Percentiles rank a stretch among this genome's conserved stretches.
phyloP scores from a whole-genome alignment of 129 eudicot species.

The Apium graveolens region DNA sequence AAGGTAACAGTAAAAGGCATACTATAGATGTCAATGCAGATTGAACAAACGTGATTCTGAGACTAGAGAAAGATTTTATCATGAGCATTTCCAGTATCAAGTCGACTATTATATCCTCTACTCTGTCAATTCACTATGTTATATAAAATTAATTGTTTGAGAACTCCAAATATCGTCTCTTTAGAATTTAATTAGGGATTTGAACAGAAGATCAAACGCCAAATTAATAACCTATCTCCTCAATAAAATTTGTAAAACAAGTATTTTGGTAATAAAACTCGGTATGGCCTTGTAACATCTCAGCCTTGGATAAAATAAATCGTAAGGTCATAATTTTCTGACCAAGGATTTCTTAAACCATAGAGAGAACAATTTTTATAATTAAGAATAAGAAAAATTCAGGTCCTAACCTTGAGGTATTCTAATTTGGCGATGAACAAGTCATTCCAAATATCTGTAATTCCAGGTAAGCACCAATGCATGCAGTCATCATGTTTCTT shows the following conservation, averaged over 20 bases:
- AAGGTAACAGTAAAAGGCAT: background rate
- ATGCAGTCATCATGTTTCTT: constrained; percentile 93
- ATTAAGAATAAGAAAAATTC: background rate
- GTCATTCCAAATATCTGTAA: constrained; percentile 91
- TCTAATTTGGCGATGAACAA: constrained; percentile 47
- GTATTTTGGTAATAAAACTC: too few relatives aligned
- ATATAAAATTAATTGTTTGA: background rate
- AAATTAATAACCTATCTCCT: background rate
- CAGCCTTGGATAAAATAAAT: background rate
- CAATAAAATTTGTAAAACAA: background rate
- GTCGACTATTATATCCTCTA: background rate
- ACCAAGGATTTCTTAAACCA: background rate
- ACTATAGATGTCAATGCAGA: background rate
- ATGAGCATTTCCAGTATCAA: background rate
- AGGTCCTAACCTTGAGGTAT: constrained; percentile 20
- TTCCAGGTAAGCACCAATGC: constrained; percentile 97
- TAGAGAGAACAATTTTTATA: background rate
- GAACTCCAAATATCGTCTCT: background rate
- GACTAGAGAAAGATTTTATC: background rate
- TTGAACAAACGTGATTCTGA: background rate
- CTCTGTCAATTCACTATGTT: background rate
- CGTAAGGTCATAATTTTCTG: background rate
- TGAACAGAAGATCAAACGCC: too few relatives aligned
- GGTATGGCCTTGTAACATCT: background rate
- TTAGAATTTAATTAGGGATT: background rate